Base-by-base conservation (phyloP, 805 yeast genomes). In the Pichia deserticola region DNA sequence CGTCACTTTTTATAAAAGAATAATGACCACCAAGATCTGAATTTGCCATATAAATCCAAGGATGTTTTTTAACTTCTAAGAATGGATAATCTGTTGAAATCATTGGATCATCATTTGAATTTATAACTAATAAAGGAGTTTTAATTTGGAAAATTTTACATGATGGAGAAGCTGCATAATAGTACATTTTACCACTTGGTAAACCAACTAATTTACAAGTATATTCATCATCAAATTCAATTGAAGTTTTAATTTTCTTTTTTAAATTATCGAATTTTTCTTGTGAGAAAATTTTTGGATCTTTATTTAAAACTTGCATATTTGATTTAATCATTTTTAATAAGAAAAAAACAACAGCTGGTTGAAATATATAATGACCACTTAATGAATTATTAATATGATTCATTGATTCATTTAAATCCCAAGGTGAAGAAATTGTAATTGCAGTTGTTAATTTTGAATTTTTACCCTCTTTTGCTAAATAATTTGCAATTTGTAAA, bases 21-120 rank as follows among this genome's bases (percentile, higher is more conserved):
- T 84, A 72, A 61, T 85, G 93, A 7, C 92, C 92, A 54, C 93
- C 93, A 12, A 80, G 60, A 47, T 81, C 78, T 1, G 88, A 76
- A 42, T 78, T 75, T 5, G 79, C 69, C 64, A 82, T 65, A 34
- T 77, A 68, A 29, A 81, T 65, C 59, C 76, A 81, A 13, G 89
- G 89, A 53, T 84, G 83, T 33, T 70, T 64, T 37, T 60, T 53
- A 20, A 76, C 73, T 49, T 80, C 86, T 5, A 61, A 47, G 27
- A 52, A 51, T 9, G 90, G 89, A 39, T 81, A 72, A 36, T 74
- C 68, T 15, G 75, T 69, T 11, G 77, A 75, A 40, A 81, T 74
- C 40, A 84, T 75, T 7, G 92, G 89, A 60, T 85, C 93, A 61
- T 85, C 92, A 20, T 62, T 58, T 0, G 89, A 72, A 58, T 76